A percentile compares a stretch with the other conserved stretches of the same genome.
Evolutionary conservation across 305 asterid species (phyloP).

Genomic region (Monarda citriodora): DNA sequence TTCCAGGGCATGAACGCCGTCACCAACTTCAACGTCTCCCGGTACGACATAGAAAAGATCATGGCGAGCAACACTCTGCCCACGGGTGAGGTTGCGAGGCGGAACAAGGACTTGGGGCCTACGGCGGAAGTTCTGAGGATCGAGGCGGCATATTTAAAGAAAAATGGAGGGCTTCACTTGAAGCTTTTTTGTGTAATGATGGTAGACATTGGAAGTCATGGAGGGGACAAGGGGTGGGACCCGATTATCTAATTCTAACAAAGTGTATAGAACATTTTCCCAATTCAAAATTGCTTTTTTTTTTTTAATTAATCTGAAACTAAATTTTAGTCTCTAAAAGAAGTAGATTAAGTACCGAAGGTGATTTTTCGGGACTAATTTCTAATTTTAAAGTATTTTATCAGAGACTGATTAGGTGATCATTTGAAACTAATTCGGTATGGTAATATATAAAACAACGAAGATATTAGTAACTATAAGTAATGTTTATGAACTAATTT

Average conservation of each 20-base stretch:
- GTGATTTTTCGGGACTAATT: too few species aligned
- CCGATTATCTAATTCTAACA: constrained; percentile 40
- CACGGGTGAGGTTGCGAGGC: constrained; percentile 61
- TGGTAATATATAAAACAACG: too few species aligned
- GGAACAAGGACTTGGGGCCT: constrained; percentile 45
- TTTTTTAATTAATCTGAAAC: too few species aligned
- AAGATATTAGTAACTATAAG: too few species aligned
- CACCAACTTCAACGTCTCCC: constrained; percentile 77
- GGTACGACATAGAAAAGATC: constrained; percentile 78
- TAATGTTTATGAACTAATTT: too few species aligned
- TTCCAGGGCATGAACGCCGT: constrained; percentile 85
- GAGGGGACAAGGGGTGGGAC: constrained; percentile 28
- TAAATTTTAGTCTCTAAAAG: too few species aligned
- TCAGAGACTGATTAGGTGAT: too few species aligned
- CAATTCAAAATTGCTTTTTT: constrained; percentile 21
- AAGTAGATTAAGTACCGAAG: too few species aligned
- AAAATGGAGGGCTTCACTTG: not conserved
- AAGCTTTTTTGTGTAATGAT: constrained; percentile 26
- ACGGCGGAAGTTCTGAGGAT: not conserved
- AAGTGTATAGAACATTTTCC: constrained; percentile 42
- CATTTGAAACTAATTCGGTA: too few species aligned
- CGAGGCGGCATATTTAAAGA: constrained; percentile 8
- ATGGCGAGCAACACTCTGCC: constrained; percentile 83
- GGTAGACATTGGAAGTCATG: constrained; percentile 24
- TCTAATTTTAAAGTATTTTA: too few species aligned